Base-by-base conservation (phyloP, 2,329 filamentous ascomycete species). In the Phialophora expanda region DNA sequence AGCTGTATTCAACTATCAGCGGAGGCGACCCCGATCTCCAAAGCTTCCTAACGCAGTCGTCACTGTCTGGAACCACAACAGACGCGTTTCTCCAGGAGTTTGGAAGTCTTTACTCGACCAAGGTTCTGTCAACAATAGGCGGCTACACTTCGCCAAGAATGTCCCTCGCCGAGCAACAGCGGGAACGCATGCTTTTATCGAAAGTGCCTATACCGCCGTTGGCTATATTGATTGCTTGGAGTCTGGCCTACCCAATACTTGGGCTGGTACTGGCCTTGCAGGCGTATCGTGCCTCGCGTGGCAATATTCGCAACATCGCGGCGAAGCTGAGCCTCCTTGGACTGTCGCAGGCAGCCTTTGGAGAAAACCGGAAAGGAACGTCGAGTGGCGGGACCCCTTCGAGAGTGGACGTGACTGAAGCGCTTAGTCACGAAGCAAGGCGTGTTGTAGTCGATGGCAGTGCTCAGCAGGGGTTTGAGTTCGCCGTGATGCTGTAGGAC, bases 291-390 rank as follows among this genome's bases (percentile, higher is more conserved):
- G 56, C 63, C 17, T 48, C 59, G 11, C 48, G 41, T 9, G 24
- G n/a, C 56, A 61, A 66, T 54, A 56, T 66, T 22, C 38, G 56
- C 28, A 22, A 61, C 32, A 66, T 68, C 12, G 66, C 60, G 12
- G 58, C 58, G 6, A 56, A 66, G 51, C 46, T 68, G 63, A 68
- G 66, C 41, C 32, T 68, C 2, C 30, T 46, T 14, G 66, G 66
- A 14, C 32, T 68, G 4, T 66, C 63, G 12, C 41, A 66, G 38
- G 60, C 60, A n/a, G 66, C 66, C 4, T 68, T 68, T 58, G 66
- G 60, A 26, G 66, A 66, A 38, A 53, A 48, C 20, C 22, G n/a
- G 28, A 22, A 6, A 34, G 50, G 32, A 51, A 12, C 46, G n/a
- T 44, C 62, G 11, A 60, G 30, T 32, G 30, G 56, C n/a, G 56